Evolutionary conservation across 73 alveolate genomes (phyloP).

Genomic region (Symbiodinium pilosum): DNA sequence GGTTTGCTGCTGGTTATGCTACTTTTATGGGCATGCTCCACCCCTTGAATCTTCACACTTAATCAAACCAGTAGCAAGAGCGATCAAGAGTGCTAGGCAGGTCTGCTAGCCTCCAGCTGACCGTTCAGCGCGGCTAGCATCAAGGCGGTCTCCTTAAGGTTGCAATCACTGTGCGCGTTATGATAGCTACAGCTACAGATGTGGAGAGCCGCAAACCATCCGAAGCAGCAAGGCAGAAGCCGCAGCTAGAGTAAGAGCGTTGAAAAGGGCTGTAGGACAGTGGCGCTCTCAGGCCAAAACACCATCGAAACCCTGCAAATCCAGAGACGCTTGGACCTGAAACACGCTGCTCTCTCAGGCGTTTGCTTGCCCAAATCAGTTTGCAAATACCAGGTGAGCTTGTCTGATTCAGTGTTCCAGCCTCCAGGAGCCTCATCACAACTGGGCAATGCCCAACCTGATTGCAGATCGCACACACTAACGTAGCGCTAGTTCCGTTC

Average conservation of each 20-base stretch:
- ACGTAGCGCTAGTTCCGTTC: too few relatives aligned
- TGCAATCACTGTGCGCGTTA: too few relatives aligned
- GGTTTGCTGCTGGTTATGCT: too few relatives aligned
- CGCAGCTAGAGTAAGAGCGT: background rate
- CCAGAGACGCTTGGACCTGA: conserved; percentile 32
- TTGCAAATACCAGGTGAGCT: background rate
- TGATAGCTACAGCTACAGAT: too few relatives aligned
- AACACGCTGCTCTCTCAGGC: background rate
- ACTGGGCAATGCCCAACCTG: background rate
- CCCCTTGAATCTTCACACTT: too few relatives aligned
- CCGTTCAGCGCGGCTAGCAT: conserved; percentile 82
- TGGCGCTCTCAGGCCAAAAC: background rate
- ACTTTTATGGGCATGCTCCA: too few relatives aligned
- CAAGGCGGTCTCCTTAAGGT: conserved; percentile 85
- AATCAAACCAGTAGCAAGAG: too few relatives aligned
- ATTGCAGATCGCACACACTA: background rate
- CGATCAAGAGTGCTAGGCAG: too few relatives aligned
- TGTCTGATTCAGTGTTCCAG: background rate
- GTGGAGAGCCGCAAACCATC: too few relatives aligned
- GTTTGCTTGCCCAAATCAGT: too few relatives aligned
- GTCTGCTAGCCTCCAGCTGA: conserved; percentile 36
- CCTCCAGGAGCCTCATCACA: background rate
- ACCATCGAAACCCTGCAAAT: background rate
- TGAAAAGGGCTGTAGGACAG: too few relatives aligned
- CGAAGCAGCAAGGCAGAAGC: background rate